phyloP scores from a whole-genome alignment of 768 basidiomycete genomes.

The Suillus placidus region DNA sequence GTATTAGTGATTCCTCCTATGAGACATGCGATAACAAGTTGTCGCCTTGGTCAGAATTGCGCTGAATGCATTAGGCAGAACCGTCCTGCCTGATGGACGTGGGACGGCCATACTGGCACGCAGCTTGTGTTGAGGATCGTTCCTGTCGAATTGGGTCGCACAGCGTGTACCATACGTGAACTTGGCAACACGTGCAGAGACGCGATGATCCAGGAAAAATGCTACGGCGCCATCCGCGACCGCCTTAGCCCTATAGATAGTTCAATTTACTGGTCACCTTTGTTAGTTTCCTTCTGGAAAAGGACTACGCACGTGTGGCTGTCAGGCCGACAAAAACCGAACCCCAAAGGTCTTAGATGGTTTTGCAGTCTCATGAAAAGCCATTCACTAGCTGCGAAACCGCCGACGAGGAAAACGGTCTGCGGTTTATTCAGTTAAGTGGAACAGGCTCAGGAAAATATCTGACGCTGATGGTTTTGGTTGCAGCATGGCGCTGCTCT shows the following conservation, averaged over 20 bases:
- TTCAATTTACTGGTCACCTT: neutral
- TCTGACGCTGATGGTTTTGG: slow-evolving; percentile 29
- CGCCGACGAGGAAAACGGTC: slow-evolving; percentile 48
- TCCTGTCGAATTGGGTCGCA: slow-evolving; percentile 31
- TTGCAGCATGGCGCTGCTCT: slow-evolving; percentile 23
- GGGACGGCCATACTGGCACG: slow-evolving; percentile 32
- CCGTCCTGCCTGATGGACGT: slow-evolving; percentile 35
- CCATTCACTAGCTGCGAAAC: slow-evolving; percentile 48
- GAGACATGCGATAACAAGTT: neutral
- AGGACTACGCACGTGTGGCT: slow-evolving; percentile 45
- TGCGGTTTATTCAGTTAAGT: slow-evolving; percentile 18
- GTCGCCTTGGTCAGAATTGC: slow-evolving; percentile 32
- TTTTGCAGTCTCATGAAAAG: slow-evolving; percentile 37
- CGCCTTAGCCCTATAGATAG: slow-evolving; percentile 42
- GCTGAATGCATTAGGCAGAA: slow-evolving; percentile 36
- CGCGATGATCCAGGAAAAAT: slow-evolving; percentile 47
- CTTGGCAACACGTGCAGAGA: slow-evolving; percentile 42
- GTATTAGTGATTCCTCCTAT: neutral
- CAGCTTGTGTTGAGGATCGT: slow-evolving; percentile 31
- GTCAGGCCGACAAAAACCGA: slow-evolving; percentile 53
- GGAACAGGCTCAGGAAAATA: neutral
- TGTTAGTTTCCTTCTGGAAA: neutral
- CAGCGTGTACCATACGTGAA: slow-evolving; percentile 42
- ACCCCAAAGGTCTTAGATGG: slow-evolving; percentile 35
- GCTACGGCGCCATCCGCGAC: slow-evolving; percentile 49